Percentiles rank a stretch among this genome's conserved stretches.
These are phyloP conservation scores for Phyllosticta paracitricarpa DNA, from an alignment of 2,329 filamentous ascomycete genomes.

Conservation along the genomic window DNA sequence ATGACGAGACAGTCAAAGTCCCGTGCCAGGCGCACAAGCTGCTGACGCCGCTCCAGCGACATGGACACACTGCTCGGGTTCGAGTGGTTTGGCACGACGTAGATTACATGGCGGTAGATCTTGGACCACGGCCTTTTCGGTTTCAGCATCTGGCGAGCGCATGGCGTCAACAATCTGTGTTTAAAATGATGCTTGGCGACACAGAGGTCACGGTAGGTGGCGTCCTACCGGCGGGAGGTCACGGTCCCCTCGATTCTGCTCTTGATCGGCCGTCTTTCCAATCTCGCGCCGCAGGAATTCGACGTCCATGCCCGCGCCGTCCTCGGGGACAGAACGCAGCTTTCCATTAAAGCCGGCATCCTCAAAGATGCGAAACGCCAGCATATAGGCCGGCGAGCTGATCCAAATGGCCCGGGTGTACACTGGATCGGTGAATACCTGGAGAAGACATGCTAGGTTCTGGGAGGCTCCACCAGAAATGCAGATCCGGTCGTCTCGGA, in stretches of 20 bases:
- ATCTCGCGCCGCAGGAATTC: slow-evolving; percentile 46
- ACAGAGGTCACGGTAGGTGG: background rate
- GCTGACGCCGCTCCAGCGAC: slow-evolving; percentile 55
- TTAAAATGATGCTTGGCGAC: background rate
- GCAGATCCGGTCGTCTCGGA: slow-evolving; percentile 54
- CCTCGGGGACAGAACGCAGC: slow-evolving; percentile 63
- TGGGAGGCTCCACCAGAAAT: slow-evolving; percentile 81
- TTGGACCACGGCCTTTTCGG: slow-evolving; percentile 53
- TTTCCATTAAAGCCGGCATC: slow-evolving; percentile 64
- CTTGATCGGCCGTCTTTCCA: slow-evolving; percentile 38
- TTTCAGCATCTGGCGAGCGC: slow-evolving; percentile 42
- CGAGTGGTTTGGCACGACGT: slow-evolving; percentile 77
- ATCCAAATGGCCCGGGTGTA: slow-evolving; percentile 72
- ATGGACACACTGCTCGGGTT: slow-evolving; percentile 84
- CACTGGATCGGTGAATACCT: slow-evolving; percentile 69
- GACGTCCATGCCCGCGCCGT: slow-evolving; percentile 66
- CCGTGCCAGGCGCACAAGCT: slow-evolving; percentile 66
- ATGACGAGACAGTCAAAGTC: slow-evolving; percentile 73
- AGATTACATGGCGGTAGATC: slow-evolving; percentile 79
- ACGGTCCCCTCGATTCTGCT: slow-evolving; percentile 17
- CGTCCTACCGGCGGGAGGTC: slow-evolving; percentile 35
- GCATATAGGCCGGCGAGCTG: slow-evolving; percentile 71
- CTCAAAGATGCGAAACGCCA: slow-evolving; percentile 77
- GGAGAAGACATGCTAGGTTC: slow-evolving; percentile 65
- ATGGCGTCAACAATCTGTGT: slow-evolving; percentile 5